Evolutionary conservation across 192 early-diverging fungal genomes (phyloP).

Genomic region (Backusella tuberculispora): DNA sequence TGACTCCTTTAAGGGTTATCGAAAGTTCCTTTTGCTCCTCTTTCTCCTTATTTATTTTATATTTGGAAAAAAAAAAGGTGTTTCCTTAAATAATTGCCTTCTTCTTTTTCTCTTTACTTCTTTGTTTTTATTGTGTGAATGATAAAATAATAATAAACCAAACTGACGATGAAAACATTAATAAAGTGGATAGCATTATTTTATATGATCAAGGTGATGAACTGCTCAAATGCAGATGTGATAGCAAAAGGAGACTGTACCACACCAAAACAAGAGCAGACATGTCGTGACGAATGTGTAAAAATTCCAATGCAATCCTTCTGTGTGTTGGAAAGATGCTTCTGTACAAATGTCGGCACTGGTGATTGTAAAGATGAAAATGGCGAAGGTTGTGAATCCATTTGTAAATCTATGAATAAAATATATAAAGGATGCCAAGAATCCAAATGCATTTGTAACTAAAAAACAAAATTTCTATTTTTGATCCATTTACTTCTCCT

Average conservation of each 20-base stretch:
- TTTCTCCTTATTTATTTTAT: neutral
- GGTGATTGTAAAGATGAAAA: conserved; percentile 14
- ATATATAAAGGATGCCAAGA: conserved; percentile 11
- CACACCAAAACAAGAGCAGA: conserved; percentile 4
- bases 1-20: conserved; percentile 9
- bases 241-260: conserved; percentile 6
- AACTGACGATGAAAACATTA: neutral
- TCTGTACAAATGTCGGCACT: conserved; percentile 17
- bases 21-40: neutral
- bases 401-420: conserved; percentile 12
- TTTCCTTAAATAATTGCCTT: neutral
- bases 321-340: conserved; percentile 14
- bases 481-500: neutral
- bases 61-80: neutral
- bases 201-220: neutral
- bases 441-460: conserved; percentile 16
- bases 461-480: conserved; percentile 1
- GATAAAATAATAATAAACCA: neutral
- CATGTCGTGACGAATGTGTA: conserved; percentile 11
- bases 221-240: neutral
- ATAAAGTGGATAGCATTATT: neutral
- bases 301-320: conserved; percentile 12
- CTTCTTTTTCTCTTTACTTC: neutral
- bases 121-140: neutral
- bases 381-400: conserved; percentile 12